These are phyloP conservation scores for Polyporus arcularius DNA, from an alignment of 768 basidiomycete genomes.

Conservation along the genomic window DNA sequence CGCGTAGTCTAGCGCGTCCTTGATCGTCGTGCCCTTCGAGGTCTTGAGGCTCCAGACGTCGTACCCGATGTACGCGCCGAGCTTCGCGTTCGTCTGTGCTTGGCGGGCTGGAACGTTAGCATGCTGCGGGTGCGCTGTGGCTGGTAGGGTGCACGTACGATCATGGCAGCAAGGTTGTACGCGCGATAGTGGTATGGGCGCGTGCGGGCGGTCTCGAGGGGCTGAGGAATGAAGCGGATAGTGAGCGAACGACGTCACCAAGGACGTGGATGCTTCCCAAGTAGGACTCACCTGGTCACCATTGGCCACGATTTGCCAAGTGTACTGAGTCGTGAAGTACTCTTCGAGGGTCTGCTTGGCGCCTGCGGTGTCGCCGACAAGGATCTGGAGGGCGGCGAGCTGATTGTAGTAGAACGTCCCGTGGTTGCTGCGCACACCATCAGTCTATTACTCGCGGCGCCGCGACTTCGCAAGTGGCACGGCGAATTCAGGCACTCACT, in stretches of 20 bases:
- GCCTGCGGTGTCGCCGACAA: constrained; percentile 51
- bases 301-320: constrained; percentile 51
- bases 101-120: background rate
- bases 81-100: constrained; percentile 54
- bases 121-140: background rate
- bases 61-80: constrained; percentile 48
- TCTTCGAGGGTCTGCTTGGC: constrained; percentile 47
- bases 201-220: constrained; percentile 60
- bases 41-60: constrained; percentile 49
- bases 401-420: constrained; percentile 67
- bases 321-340: constrained; percentile 54
- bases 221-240: constrained; percentile 34
- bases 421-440: constrained; percentile 51
- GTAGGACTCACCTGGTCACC: constrained; percentile 53
- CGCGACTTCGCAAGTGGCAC: background rate
- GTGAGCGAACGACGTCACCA: background rate
- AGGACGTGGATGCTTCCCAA: background rate
- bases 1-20: constrained; percentile 58
- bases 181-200: constrained; percentile 67
- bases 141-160: constrained; percentile 39
- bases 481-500: constrained; percentile 39
- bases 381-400: constrained; percentile 53
- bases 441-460: background rate
- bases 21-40: constrained; percentile 55
- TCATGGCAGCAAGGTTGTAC: constrained; percentile 70